Evolutionary conservation across 139 green algal genomes (phyloP).

Genomic region (Parachlorella kessleri): DNA sequence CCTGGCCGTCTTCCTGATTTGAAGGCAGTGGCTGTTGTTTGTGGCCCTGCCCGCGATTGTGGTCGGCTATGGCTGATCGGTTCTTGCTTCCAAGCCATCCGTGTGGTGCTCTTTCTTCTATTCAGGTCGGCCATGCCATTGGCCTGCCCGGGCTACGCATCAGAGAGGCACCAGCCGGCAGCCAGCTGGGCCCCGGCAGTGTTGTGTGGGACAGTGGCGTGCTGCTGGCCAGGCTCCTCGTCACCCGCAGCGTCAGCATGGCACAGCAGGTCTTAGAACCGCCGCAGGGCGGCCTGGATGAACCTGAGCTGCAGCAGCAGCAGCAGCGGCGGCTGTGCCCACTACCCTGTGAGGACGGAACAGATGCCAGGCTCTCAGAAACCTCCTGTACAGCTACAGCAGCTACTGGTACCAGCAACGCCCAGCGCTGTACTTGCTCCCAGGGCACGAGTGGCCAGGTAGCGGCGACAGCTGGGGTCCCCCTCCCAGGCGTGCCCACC

Average conservation of each 20-base stretch:
- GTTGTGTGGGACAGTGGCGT: conserved; percentile 22
- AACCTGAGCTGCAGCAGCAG: not conserved
- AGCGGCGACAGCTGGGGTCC: too few species aligned
- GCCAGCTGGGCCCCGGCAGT: not conserved
- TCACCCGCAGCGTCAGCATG: not conserved
- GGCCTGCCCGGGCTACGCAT: conserved; percentile 22
- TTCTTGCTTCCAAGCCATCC: too few species aligned
- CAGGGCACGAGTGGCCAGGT: too few species aligned
- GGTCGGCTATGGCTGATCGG: too few species aligned
- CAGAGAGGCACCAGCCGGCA: not conserved
- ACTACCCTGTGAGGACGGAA: not conserved
- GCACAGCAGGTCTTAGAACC: not conserved
- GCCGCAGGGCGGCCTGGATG: not conserved
- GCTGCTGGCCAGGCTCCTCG: conserved; percentile 24
- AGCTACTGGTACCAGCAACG: too few species aligned
- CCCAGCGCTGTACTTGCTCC: too few species aligned
- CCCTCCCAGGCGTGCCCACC: too few species aligned
- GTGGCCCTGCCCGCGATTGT: too few species aligned
- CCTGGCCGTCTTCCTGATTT: too few species aligned
- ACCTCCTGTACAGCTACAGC: too few species aligned
- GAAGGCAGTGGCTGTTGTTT: too few species aligned
- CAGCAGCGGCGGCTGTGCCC: not conserved
- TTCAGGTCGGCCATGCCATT: not conserved
- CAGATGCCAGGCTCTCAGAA: too few species aligned
- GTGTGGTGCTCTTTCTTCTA: not conserved